phyloP scores from a whole-genome alignment of 2,329 filamentous ascomycete genomes.

The Stachybotrys chartarum region DNA sequence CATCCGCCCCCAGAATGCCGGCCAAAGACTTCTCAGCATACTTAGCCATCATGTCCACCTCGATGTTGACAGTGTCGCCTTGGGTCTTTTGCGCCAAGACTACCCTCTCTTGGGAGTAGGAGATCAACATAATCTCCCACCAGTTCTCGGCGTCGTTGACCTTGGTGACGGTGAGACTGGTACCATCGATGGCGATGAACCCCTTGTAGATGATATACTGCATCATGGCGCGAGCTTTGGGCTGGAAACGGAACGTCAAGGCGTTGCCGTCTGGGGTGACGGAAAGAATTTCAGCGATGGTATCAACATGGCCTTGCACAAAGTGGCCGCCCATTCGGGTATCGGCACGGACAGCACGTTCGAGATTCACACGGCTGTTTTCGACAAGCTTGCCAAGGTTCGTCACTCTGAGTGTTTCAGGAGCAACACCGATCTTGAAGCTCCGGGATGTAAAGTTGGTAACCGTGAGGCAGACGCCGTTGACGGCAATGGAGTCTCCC shows the following conservation, averaged over 20 bases:
- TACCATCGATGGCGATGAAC: constrained; percentile 88
- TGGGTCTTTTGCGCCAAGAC: constrained; percentile 71
- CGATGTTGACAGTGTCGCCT: constrained; percentile 81
- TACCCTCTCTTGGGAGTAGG: constrained; percentile 91
- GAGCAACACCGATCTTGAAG: constrained; percentile 92
- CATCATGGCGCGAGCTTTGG: constrained; percentile 61
- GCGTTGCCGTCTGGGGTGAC: constrained; percentile 82
- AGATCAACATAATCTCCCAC: constrained; percentile 96
- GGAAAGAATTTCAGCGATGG: constrained; percentile 66
- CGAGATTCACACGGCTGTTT: constrained; percentile 75
- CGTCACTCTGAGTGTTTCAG: constrained; percentile 91
- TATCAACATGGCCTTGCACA: constrained; percentile 96
- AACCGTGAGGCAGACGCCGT: constrained; percentile 92
- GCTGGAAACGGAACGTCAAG: constrained; percentile 75
- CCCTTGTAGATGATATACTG: constrained; percentile 94
- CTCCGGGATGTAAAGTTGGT: constrained; percentile 44
- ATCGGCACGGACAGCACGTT: constrained; percentile 82
- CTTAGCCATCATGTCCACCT: constrained; percentile 84
- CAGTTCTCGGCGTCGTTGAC: constrained; percentile 75
- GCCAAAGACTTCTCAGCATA: constrained; percentile 86
- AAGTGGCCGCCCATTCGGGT: constrained; percentile 98
- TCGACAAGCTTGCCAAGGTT: constrained; percentile 73
- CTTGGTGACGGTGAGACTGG: constrained; percentile 84
- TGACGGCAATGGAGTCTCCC: constrained; percentile 91
- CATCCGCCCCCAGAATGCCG: constrained; percentile 54